Evolutionary conservation across 352 stramenopile species (phyloP).

Genomic region (Pseudoperonospora humuli): DNA sequence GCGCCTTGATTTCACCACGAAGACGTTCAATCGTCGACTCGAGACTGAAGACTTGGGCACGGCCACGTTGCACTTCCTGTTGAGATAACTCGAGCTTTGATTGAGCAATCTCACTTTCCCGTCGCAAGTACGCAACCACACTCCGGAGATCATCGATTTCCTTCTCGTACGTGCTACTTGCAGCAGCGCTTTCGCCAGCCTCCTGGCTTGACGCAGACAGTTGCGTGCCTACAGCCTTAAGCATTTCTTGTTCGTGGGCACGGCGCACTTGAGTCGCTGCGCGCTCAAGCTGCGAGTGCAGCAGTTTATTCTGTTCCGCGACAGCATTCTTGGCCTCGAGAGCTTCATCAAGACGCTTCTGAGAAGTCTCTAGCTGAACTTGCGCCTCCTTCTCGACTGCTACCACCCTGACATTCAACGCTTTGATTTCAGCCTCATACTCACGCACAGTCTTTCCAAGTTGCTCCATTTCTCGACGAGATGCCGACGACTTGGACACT

Average conservation of each 20-base stretch:
- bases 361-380: conserved; percentile 28
- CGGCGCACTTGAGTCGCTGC: conserved; percentile 47
- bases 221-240: conserved; percentile 19
- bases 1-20: conserved; percentile 47
- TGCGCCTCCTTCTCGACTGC: conserved; percentile 32
- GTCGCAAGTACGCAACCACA: conserved; percentile 62
- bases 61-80: conserved; percentile 57
- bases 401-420: conserved; percentile 35
- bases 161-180: conserved; percentile 31
- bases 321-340: conserved; percentile 41
- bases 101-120: conserved; percentile 52
- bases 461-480: conserved; percentile 47
- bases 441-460: conserved; percentile 32
- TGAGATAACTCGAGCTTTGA: conserved; percentile 67
- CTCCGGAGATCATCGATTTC: conserved; percentile 67
- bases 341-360: conserved; percentile 46
- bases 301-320: conserved; percentile 58
- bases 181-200: conserved; percentile 15
- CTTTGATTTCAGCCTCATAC: conserved; percentile 26
- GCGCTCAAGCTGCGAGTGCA: conserved; percentile 66
- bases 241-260: conserved; percentile 46
- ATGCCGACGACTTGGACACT: conserved; percentile 43
- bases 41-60: conserved; percentile 42
- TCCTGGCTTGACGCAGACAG: conserved; percentile 14
- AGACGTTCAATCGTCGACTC: conserved; percentile 54